These are phyloP conservation scores for Dentipellis sp. DNA, from an alignment of 768 basidiomycete genomes.

Conservation along the genomic window DNA sequence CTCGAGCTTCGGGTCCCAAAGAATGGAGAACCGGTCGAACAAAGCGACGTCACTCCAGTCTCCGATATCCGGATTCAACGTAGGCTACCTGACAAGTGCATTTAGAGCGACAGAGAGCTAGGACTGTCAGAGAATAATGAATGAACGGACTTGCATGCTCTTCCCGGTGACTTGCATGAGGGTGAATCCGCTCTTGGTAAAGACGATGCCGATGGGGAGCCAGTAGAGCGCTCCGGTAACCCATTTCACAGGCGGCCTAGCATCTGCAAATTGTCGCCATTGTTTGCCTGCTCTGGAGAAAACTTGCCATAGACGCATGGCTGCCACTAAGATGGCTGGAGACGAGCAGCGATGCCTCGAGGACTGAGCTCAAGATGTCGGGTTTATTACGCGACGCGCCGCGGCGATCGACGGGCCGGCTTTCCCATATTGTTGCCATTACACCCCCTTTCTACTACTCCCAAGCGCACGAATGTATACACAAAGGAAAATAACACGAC, in stretches of 20 bases:
- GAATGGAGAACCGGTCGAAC: conserved; percentile 10
- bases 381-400: too few relatives aligned
- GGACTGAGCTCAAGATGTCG: too few relatives aligned
- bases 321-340: too few relatives aligned
- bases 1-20: conserved; percentile 3
- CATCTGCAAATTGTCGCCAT: too few relatives aligned
- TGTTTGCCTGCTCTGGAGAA: too few relatives aligned
- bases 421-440: too few relatives aligned
- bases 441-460: too few relatives aligned
- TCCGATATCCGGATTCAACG: conserved; percentile 9
- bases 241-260: not conserved
- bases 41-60: conserved; percentile 7
- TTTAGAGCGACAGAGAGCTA: not conserved
- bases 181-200: conserved; percentile 9
- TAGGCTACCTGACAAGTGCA: conserved; percentile 10
- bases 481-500: too few relatives aligned
- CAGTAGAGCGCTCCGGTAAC: conserved; percentile 4
- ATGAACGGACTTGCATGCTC: conserved; percentile 13
- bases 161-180: conserved; percentile 8
- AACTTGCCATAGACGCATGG: too few relatives aligned
- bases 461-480: too few relatives aligned
- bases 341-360: too few relatives aligned
- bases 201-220: conserved; percentile 6
- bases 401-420: too few relatives aligned
- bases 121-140: not conserved